phyloP scores from a whole-genome alignment of 805 yeast genomes.

The Kodamaea leandrae region DNA sequence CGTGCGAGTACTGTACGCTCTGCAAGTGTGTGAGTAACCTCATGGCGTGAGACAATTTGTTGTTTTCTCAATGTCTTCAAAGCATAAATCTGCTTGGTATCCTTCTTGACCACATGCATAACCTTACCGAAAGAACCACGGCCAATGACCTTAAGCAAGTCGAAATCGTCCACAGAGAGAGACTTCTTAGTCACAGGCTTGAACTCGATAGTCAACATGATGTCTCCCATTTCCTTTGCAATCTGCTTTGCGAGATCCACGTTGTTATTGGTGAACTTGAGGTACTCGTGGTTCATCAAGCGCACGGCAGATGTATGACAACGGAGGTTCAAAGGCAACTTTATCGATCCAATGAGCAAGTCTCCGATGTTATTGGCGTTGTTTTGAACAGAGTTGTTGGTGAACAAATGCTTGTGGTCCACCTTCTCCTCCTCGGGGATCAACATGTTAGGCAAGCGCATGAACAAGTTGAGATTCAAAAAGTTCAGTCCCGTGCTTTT shows the following conservation, averaged over 20 bases:
- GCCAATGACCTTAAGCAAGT: slow-evolving; percentile 89
- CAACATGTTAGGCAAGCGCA: slow-evolving; percentile 68
- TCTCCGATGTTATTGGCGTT: slow-evolving; percentile 51
- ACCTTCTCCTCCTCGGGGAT: slow-evolving; percentile 41
- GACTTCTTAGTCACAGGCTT: slow-evolving; percentile 62
- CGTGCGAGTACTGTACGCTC: slow-evolving; percentile 94
- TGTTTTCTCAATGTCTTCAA: slow-evolving; percentile 91
- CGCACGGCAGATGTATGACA: slow-evolving; percentile 48
- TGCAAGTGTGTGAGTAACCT: slow-evolving; percentile 93
- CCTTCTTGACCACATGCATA: slow-evolving; percentile 96
- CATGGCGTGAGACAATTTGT: slow-evolving; percentile 89
- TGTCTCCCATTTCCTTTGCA: slow-evolving; percentile 43
- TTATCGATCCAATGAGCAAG: slow-evolving; percentile 70
- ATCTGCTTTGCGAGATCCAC: slow-evolving; percentile 37
- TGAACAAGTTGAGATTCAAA: slow-evolving; percentile 74
- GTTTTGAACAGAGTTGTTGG: slow-evolving; percentile 18
- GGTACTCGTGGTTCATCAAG: slow-evolving; percentile 58
- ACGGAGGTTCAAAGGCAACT: slow-evolving; percentile 56
- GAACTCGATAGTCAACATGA: slow-evolving; percentile 65
- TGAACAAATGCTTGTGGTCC: slow-evolving; percentile 28
- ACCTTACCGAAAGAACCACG: slow-evolving; percentile 98
- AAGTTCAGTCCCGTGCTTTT: slow-evolving; percentile 42
- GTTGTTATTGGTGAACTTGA: slow-evolving; percentile 37
- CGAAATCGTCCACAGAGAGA: slow-evolving; percentile 86
- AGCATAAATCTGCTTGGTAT: slow-evolving; percentile 92